Percentiles rank a stretch among this genome's conserved stretches.
Conservation (phyloP, 2,329 filamentous ascomycete genomes). For the Gyromitra esculenta region DNA sequence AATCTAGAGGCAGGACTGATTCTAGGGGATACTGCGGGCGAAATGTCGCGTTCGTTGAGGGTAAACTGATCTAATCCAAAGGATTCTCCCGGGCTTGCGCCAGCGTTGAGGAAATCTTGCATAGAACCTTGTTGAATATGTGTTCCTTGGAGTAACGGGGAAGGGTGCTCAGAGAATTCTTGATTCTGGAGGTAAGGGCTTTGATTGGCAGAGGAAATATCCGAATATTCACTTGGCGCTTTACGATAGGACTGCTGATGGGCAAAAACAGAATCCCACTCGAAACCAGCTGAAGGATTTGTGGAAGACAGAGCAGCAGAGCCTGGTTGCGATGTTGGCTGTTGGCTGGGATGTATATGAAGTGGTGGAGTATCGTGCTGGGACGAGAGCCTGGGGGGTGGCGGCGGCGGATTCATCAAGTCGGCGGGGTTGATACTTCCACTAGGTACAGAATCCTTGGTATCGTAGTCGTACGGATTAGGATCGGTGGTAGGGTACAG, state of each 20-base stretch:
- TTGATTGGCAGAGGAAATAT: constrained; percentile 55
- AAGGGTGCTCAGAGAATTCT: constrained; percentile 56
- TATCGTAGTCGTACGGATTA: constrained; percentile 47
- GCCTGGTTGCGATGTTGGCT: constrained; percentile 43
- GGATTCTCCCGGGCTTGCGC: constrained; percentile 49
- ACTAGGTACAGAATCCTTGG: constrained; percentile 37
- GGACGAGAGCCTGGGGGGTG: constrained; percentile 25
- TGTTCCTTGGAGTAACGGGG: constrained; percentile 54
- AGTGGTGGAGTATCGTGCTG: constrained; percentile 46
- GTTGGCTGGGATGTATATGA: constrained; percentile 43
- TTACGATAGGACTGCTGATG: constrained; percentile 43
- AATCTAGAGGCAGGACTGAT: constrained; percentile 54
- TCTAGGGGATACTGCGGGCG: constrained; percentile 55
- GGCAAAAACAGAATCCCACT: constrained; percentile 49
- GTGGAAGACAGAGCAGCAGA: constrained; percentile 39
- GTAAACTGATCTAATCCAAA: constrained; percentile 57
- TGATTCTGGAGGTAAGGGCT: constrained; percentile 56
- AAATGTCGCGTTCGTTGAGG: constrained; percentile 55
- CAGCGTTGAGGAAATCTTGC: constrained; percentile 57
- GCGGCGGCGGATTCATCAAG: constrained; percentile 45
- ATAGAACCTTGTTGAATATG: constrained; percentile 55
- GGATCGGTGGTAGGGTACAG: constrained; percentile 30
- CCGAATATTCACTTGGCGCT: constrained; percentile 56
- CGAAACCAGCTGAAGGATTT: constrained; percentile 28
- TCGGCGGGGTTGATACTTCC: constrained; percentile 53